Base-by-base conservation (phyloP, 2,329 filamentous ascomycete species). In the Lithohypha guttulata region DNA sequence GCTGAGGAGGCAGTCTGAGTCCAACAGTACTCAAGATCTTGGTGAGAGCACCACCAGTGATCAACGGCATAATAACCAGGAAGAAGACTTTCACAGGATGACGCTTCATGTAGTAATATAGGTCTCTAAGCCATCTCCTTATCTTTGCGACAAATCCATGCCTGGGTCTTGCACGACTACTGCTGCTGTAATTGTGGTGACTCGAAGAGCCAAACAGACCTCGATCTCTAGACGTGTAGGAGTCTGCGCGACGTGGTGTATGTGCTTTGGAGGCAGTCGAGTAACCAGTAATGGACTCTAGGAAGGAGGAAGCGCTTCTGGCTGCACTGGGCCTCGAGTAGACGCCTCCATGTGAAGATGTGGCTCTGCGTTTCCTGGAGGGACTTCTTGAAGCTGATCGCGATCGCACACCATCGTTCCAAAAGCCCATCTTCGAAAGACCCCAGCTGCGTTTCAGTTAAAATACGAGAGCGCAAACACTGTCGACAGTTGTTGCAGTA, bases 61-160 rank as follows among this genome's bases (percentile, higher is more conserved):
- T 66, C 42, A 96, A 70, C 7, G 89, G 89, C 73, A 95, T 77
- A 53, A 95, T 73, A 46, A 94, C 80, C 46, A 86, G 73, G 68
- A 84, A 70, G 66, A 95, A 83, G 33, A 93, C 83, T 64, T 93
- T 93, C 56, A 85, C 64, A 0, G 87, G 89, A 63, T 95, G 81
- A 25, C 77, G 72, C 57, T 84, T 81, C 53, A 84, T 81, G 63
- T 89, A 93, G 58, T 79, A 75, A 58, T 81, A 69, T 6, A 95
- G 76, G 57, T 93, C 79, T 54, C 81, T 81, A 42, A 94, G 65
- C 46, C 94, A 74, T 29, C 81, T 77, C 56, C 80, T 81, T 44
- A 95, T 74, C 53, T 84, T 80, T 41, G 76, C 66, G 47, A 94
- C 63, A 65, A 93, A 94, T 54, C 79, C 81, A 44, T 76, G 71